Percentiles rank a stretch among this genome's conserved stretches.
phyloP scores from a whole-genome alignment of 2,329 filamentous ascomycete species.

The Aspergillus sp. region DNA sequence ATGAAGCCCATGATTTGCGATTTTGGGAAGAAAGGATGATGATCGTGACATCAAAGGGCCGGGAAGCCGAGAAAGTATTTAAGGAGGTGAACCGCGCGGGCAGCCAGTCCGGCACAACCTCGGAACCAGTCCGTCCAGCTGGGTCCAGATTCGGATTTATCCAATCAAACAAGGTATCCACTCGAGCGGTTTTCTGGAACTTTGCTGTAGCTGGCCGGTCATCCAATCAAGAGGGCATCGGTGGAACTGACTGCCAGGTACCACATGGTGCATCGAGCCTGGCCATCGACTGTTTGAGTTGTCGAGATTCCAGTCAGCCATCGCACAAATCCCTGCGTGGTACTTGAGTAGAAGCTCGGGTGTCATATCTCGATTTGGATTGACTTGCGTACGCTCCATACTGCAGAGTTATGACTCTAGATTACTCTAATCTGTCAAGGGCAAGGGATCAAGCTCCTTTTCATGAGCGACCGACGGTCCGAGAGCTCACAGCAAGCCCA shows the following conservation, averaged over 20 bases:
- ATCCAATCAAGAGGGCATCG: neutral
- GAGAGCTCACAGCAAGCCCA: too few relatives aligned
- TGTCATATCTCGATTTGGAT: too few relatives aligned
- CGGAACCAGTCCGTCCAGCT: neutral
- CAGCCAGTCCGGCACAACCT: neutral
- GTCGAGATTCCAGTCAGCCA: neutral
- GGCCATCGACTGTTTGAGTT: neutral
- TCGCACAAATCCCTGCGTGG: neutral
- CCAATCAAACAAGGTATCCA: neutral
- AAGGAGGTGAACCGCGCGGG: neutral
- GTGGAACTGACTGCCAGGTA: neutral
- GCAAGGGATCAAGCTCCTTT: too few relatives aligned
- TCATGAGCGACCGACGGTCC: too few relatives aligned
- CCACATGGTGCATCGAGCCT: too few relatives aligned
- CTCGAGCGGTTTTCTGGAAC: neutral
- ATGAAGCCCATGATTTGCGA: slow-evolving; percentile 22
- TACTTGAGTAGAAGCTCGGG: too few relatives aligned
- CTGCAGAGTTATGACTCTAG: too few relatives aligned
- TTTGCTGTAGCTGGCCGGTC: neutral
- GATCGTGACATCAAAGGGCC: neutral
- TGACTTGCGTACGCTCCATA: too few relatives aligned
- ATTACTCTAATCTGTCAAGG: too few relatives aligned
- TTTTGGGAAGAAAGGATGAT: neutral
- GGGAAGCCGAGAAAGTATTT: neutral
- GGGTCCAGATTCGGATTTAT: neutral